Conservation (phyloP, 306 rosid genomes). For the Pyrus bretschneideri region DNA sequence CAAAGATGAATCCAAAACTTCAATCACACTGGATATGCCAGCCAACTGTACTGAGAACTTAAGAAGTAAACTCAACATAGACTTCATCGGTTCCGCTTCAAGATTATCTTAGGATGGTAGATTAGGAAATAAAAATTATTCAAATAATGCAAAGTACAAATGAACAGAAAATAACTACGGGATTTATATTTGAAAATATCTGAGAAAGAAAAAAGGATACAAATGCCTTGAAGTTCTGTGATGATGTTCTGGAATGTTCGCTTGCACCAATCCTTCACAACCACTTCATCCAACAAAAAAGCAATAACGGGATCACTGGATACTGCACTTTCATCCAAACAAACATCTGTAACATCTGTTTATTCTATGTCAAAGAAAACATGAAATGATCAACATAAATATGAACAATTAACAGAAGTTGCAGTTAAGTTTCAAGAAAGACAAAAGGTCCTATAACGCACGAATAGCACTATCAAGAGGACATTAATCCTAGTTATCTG, state of each 20-base stretch:
- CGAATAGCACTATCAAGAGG: not conserved
- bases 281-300: conserved; percentile 98
- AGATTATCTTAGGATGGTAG: conserved; percentile 49
- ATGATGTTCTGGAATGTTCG: conserved; percentile 61
- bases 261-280: conserved; percentile 99
- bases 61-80: conserved; percentile 52
- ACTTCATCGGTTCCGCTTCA: conserved; percentile 42
- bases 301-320: conserved; percentile 98
- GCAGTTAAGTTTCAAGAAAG: not conserved
- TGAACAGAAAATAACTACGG: not conserved
- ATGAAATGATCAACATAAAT: not conserved
- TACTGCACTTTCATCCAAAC: conserved; percentile 97
- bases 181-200: conserved; percentile 19
- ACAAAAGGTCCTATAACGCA: not conserved
- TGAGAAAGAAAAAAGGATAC: conserved; percentile 49
- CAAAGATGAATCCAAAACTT: conserved; percentile 82
- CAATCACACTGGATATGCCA: conserved; percentile 83
- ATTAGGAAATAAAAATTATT: conserved; percentile 25
- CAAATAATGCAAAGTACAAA: not conserved
- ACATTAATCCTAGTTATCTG: not conserved
- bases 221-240: conserved; percentile 65
- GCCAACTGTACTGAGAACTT: conserved; percentile 61
- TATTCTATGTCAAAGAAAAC: conserved; percentile 54
- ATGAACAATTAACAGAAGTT: not conserved
- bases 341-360: conserved; percentile 93